Conservation (phyloP, 441 rosid species). For the Gossypium laxum region DNA sequence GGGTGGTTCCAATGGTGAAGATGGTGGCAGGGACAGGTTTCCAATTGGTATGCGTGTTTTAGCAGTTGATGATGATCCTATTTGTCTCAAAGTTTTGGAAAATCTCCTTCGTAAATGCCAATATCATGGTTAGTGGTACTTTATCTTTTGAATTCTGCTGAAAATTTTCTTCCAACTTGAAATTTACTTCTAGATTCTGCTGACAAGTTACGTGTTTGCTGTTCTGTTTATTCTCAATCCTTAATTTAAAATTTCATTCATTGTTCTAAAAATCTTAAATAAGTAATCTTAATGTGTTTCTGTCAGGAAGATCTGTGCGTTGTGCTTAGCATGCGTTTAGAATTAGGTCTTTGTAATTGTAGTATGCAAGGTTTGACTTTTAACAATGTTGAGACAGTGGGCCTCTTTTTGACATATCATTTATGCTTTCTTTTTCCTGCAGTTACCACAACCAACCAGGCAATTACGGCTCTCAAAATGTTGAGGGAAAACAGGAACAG, state of each 20-base stretch:
- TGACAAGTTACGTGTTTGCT: background rate
- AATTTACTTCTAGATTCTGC: background rate
- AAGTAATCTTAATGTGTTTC: conserved; percentile 7
- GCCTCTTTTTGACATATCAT: conserved; percentile 11
- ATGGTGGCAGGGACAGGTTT: conserved; percentile 32
- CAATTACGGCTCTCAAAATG: conserved; percentile 57
- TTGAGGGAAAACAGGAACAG: conserved; percentile 65
- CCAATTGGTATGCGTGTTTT: conserved; percentile 77
- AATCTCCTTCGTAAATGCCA: conserved; percentile 66
- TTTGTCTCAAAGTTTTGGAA: conserved; percentile 63
- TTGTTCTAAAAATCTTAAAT: background rate
- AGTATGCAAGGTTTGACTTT: conserved; percentile 3
- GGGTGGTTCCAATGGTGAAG: conserved; percentile 24
- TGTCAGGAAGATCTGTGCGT: conserved; percentile 6
- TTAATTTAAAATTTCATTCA: background rate
- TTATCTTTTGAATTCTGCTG: background rate
- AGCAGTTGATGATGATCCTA: conserved; percentile 85
- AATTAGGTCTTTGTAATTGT: conserved; percentile 12
- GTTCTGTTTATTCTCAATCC: background rate
- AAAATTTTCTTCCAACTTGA: background rate
- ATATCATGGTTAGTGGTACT: conserved; percentile 48
- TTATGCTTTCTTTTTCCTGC: conserved; percentile 16
- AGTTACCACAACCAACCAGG: conserved; percentile 79
- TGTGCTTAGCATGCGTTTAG: conserved; percentile 3
- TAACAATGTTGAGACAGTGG: background rate